Evolutionary conservation across 2,329 filamentous ascomycete genomes (phyloP).

Genomic region (Zalaria sp.): DNA sequence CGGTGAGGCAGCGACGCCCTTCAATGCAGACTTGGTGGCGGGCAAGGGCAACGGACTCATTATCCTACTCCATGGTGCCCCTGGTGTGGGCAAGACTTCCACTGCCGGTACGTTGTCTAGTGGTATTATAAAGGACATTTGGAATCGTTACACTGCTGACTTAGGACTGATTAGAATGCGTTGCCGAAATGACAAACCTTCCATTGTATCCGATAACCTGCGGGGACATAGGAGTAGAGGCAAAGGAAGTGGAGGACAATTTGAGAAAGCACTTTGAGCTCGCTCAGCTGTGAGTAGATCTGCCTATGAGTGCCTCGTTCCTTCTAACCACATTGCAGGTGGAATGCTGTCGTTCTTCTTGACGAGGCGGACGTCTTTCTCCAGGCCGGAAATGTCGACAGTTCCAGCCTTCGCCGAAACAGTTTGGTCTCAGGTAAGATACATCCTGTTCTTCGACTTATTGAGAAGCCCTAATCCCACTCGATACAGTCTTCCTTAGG

Average conservation of each 20-base stretch:
- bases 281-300: no score
- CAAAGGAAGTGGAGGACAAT: conserved; percentile 7
- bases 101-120: conserved; percentile 9
- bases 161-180: background rate
- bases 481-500: conserved; percentile 19
- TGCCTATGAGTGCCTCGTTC: no score
- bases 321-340: conserved; percentile 6
- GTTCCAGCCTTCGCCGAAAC: conserved; percentile 13
- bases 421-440: conserved; percentile 6
- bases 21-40: conserved; percentile 1
- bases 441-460: no score
- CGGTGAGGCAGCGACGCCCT: no score
- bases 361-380: conserved; percentile 27
- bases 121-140: no score
- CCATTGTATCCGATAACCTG: conserved; percentile 8
- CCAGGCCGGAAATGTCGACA: conserved; percentile 6
- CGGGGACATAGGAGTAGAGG: conserved; percentile 7
- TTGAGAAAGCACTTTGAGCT: conserved; percentile 2
- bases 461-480: no score
- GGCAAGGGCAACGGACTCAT: conserved; percentile 24
- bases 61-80: conserved; percentile 21
- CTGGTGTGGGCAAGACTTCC: conserved; percentile 24
- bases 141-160: no score
- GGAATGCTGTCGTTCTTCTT: conserved; percentile 20
- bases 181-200: conserved; percentile 3